Evolutionary conservation across 257 asterid species (phyloP), one percentile per base, ranked within the genome.

Genomic region (Solanum lycopersicoides): DNA sequence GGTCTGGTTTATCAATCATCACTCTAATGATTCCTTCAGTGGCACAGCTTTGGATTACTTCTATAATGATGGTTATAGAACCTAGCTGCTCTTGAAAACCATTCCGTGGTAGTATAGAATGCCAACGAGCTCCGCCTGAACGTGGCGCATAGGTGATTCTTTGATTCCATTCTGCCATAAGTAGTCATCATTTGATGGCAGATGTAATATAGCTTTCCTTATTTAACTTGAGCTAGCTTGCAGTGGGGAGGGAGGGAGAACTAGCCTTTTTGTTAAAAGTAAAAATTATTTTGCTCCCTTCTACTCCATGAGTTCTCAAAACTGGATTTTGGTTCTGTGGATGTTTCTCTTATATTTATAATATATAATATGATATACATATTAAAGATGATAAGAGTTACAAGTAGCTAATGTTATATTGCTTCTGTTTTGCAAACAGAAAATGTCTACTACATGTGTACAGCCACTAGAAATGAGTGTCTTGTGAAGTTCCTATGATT

Each of bases 151-250:
- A 86, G 83, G 42, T 53, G 72, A 86, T 86, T 86, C 84, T 86
- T 86, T 86, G 84, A 86, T 73, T 74, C 34, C 69, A 86, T 86
- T 71, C 59, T 50, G 6, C 71, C 85, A 82, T 50, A 82, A 53
- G 69, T 34, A 18, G 73, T 60, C 84, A 73, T 74, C 84, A 86
- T 86, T 86, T 45, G 88, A 86, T 86, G 88, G 88, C 74, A 86
- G 82, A 73, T 86, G 88, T 86, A 86, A 60, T 34, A 86, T 86
- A 86, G 32, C 50, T 56, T 86, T 86, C 59, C 18, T 34, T n/a
- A 50, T 73, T 73, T 23, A 73, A 72, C 84, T 86, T 32, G 13
- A 63, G 68, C 47, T 60, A 63, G 68, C 47, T 60, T 79, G 53
- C 73, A 25, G 66, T 20, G 13, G 18, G 63, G 42, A 71, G 42